These are phyloP conservation scores for Starmerella roubikii DNA, from an alignment of 805 yeast species.

Conservation along the genomic window DNA sequence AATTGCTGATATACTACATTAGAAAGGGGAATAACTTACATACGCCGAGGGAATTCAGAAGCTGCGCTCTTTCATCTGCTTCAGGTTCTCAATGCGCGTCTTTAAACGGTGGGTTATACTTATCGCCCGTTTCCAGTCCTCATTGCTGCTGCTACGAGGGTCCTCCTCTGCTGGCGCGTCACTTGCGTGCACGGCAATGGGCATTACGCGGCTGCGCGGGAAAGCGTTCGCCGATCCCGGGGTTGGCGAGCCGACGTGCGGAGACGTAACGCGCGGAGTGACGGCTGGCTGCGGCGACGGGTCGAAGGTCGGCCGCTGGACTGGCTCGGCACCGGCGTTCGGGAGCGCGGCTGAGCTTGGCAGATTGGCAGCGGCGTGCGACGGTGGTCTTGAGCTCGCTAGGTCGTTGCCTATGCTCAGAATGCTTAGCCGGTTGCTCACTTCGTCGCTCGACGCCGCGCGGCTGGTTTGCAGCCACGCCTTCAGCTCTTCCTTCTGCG, in stretches of 20 bases:
- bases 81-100: slow-evolving; percentile 12
- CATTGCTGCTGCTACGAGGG: neutral
- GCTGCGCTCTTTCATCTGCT: slow-evolving; percentile 3
- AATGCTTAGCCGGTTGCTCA: slow-evolving; percentile 5
- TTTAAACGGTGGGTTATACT: slow-evolving; percentile 12
- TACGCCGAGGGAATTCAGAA: neutral
- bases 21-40: neutral
- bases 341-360: no score
- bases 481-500: slow-evolving; percentile 7
- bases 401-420: slow-evolving; percentile 5
- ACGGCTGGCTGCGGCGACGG: no score
- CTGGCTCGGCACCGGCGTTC: no score
- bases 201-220: no score
- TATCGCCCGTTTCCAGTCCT: slow-evolving; percentile 13
- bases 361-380: no score
- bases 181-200: no score
- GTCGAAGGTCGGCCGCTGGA: no score
- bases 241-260: no score
- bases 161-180: no score
- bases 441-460: slow-evolving; percentile 2
- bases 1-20: neutral
- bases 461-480: slow-evolving; percentile 2
- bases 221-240: no score
- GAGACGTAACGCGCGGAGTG: no score
- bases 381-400: neutral